Conservation (phyloP, 306 rosid genomes). For the Luffa acutangula region DNA sequence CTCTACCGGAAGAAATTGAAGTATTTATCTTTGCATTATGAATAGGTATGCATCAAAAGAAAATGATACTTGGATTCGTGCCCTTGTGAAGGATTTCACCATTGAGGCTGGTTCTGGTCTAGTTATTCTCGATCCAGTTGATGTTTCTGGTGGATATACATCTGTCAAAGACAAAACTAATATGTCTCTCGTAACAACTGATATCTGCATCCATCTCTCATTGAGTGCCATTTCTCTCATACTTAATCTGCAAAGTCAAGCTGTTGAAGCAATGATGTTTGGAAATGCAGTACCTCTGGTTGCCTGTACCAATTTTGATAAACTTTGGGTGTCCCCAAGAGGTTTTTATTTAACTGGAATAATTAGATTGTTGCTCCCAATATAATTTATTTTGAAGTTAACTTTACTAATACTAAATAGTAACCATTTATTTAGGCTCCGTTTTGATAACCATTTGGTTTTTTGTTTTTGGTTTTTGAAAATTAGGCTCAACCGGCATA, state of each 20-base stretch:
- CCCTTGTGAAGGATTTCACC: slow-evolving; percentile 84
- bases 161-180: slow-evolving; percentile 89
- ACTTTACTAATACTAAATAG: neutral
- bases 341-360: slow-evolving; percentile 30
- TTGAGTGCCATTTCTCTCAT: slow-evolving; percentile 76
- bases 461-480: too few species aligned
- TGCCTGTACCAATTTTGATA: slow-evolving; percentile 75
- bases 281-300: slow-evolving; percentile 70
- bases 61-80: slow-evolving; percentile 89
- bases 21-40: slow-evolving; percentile 5
- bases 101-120: slow-evolving; percentile 97
- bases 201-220: slow-evolving; percentile 88
- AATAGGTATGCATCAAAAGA: slow-evolving; percentile 91
- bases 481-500: too few species aligned
- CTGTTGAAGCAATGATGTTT: slow-evolving; percentile 56
- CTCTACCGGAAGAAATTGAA: neutral
- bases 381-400: neutral
- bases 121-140: slow-evolving; percentile 84
- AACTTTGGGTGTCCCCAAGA: slow-evolving; percentile 77
- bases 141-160: slow-evolving; percentile 93
- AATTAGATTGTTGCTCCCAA: neutral
- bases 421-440: neutral
- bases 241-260: slow-evolving; percentile 82
- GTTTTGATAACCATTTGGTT: too few species aligned
- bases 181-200: slow-evolving; percentile 75